Percentiles rank a stretch among this genome's conserved stretches.
Evolutionary conservation across 345 rosid species (phyloP).

Genomic region (Iberis pinnata): DNA sequence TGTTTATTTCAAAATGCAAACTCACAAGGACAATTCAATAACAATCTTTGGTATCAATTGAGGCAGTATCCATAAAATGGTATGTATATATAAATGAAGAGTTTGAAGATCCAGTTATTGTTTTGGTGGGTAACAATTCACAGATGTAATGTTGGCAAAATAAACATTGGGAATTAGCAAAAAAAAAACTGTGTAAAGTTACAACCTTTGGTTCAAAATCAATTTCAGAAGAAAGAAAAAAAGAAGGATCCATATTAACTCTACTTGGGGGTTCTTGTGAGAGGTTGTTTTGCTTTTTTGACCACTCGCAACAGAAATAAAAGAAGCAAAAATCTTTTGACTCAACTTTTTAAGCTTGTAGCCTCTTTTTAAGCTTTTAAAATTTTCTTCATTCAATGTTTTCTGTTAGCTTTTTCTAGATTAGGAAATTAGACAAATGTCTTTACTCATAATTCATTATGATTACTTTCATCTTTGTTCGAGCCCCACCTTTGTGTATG

Average conservation of each 20-base stretch:
- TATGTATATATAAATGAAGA: conserved; percentile 17
- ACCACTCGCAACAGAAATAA: conserved; percentile 13
- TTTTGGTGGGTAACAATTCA: conserved; percentile 2
- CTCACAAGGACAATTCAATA: conserved; percentile 59
- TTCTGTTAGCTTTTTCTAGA: neutral
- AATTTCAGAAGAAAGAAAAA: conserved; percentile 4
- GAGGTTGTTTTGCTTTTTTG: conserved; percentile 23
- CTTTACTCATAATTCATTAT: conserved; percentile 4
- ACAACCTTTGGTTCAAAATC: conserved; percentile 15
- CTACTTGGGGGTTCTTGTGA: conserved; percentile 12
- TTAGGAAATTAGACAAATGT: conserved; percentile 12
- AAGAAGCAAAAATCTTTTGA: conserved; percentile 19
- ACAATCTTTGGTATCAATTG: neutral
- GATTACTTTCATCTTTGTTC: conserved; percentile 1
- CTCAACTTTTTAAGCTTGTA: conserved; percentile 21
- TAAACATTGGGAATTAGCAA: conserved; percentile 15
- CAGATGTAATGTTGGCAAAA: conserved; percentile 1
- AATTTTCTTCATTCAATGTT: conserved; percentile 3
- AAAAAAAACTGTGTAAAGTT: conserved; percentile 23
- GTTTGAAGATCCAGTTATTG: conserved; percentile 3
- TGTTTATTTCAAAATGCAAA: conserved; percentile 62
- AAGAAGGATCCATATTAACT: conserved; percentile 1
- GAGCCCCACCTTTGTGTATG: neutral
- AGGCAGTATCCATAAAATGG: neutral
- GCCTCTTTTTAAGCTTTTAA: conserved; percentile 17